phyloP scores from a whole-genome alignment of 2,329 filamentous ascomycete genomes.

The Tolypocladium paradoxum region DNA sequence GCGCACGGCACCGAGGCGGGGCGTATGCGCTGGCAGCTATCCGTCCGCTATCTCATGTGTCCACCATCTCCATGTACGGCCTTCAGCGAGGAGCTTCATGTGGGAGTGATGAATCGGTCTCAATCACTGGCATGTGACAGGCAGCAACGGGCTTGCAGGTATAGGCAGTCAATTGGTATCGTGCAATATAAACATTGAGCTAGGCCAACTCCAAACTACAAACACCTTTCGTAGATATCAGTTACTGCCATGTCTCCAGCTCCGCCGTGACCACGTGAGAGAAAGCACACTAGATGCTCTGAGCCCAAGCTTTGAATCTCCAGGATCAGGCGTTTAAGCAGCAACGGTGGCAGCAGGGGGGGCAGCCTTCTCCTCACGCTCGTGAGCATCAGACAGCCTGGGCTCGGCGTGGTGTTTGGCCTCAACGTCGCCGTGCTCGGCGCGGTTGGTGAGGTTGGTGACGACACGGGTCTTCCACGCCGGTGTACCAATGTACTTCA shows the following conservation, averaged over 20 bases:
- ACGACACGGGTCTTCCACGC: slow-evolving; percentile 19
- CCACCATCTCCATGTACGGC: not conserved
- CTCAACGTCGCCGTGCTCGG: slow-evolving; percentile 17
- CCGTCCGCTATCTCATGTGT: not conserved
- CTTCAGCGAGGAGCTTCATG: not conserved
- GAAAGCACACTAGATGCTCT: not conserved
- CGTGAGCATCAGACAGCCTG: slow-evolving; percentile 8
- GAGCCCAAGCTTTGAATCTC: not conserved
- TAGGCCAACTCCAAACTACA: not conserved
- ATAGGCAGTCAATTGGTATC: not conserved
- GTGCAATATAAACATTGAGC: not conserved
- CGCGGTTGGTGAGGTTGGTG: slow-evolving; percentile 8
- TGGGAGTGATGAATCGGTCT: not conserved
- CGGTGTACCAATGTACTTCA: slow-evolving; percentile 18
- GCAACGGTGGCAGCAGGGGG: not conserved
- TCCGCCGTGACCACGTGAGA: not conserved
- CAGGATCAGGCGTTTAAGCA: not conserved
- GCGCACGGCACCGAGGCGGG: not conserved
- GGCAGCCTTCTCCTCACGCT: slow-evolving; percentile 6
- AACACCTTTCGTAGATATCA: not conserved
- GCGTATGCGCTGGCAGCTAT: not conserved
- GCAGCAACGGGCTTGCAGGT: not conserved
- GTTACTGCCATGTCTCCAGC: not conserved
- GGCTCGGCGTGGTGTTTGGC: slow-evolving; percentile 10
- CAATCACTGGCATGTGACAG: not conserved